Evolutionary conservation across 2,329 filamentous ascomycete species (phyloP).

Genomic region (Teratosphaeria zuluensis): DNA sequence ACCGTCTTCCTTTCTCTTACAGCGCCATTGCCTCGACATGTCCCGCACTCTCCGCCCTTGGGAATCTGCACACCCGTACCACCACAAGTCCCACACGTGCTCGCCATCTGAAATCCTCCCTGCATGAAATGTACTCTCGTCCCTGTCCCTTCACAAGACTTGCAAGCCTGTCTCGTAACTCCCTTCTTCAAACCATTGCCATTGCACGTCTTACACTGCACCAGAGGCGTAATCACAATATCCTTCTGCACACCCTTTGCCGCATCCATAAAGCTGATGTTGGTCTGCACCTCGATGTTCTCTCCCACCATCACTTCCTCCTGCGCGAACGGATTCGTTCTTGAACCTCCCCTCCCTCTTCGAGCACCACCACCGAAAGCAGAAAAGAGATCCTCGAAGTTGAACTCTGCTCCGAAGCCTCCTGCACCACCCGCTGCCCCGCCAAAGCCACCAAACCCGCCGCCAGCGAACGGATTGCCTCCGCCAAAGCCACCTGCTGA

Average conservation of each 20-base stretch:
- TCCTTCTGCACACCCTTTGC: conserved; percentile 84
- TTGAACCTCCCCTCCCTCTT: conserved; percentile 32
- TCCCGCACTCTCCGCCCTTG: conserved; percentile 67
- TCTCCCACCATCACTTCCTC: conserved; percentile 82
- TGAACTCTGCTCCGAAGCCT: conserved; percentile 56
- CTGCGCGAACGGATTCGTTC: conserved; percentile 57
- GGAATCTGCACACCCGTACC: conserved; percentile 71
- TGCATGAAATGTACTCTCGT: conserved; percentile 80
- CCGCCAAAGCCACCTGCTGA: conserved; percentile 48
- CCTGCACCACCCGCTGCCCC: conserved; percentile 40
- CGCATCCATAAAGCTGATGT: conserved; percentile 90
- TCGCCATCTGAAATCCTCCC: conserved; percentile 92
- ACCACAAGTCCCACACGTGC: conserved; percentile 72
- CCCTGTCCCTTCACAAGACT: conserved; percentile 75
- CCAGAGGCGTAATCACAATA: conserved; percentile 74
- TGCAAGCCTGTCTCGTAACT: conserved; percentile 62
- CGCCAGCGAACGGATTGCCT: conserved; percentile 51
- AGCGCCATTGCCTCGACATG: conserved; percentile 75
- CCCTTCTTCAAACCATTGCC: conserved; percentile 81
- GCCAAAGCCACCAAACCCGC: conserved; percentile 44
- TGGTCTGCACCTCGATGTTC: conserved; percentile 88
- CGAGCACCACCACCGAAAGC: conserved; percentile 64
- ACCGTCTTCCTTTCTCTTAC: conserved; percentile 75
- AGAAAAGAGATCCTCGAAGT: conserved; percentile 91
- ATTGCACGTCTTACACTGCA: conserved; percentile 70